A percentile compares a stretch with the other conserved stretches of the same genome.
These are phyloP conservation scores for Chaetomiaceae sp. DNA, from an alignment of 2,329 filamentous ascomycete species.

Conservation along the genomic window DNA sequence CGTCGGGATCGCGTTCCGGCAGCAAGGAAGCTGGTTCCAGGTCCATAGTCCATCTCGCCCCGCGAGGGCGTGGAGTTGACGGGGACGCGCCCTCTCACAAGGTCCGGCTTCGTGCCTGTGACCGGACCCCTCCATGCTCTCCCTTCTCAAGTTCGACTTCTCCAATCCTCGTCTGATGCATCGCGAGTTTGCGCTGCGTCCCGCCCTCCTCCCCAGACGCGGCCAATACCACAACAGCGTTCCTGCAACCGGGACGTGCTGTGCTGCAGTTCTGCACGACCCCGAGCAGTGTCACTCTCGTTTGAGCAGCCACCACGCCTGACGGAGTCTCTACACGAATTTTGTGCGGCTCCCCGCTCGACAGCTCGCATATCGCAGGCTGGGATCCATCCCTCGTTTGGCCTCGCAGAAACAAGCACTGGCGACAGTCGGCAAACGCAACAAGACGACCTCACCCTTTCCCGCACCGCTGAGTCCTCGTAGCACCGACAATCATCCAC, in stretches of 20 bases:
- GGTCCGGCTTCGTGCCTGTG: neutral
- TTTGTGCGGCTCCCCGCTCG: neutral
- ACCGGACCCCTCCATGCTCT: conserved; percentile 11
- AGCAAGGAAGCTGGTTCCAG: neutral
- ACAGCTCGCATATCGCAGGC: neutral
- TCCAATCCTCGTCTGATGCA: conserved; percentile 6
- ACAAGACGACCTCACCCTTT: neutral
- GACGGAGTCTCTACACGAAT: neutral
- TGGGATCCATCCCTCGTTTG: conserved; percentile 11
- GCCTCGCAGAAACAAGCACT: neutral
- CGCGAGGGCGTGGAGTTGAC: neutral
- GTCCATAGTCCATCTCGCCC: neutral
- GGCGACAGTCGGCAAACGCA: neutral
- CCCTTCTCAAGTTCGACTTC: neutral
- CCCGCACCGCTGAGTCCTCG: conserved; percentile 1
- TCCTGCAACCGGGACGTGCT: conserved; percentile 7
- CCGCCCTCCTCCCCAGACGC: conserved; percentile 14
- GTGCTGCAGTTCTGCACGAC: neutral
- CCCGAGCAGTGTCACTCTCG: neutral
- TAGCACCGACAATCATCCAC: conserved; percentile 5
- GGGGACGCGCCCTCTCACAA: conserved; percentile 7
- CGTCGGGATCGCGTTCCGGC: conserved; percentile 2
- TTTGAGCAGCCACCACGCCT: conserved; percentile 9
- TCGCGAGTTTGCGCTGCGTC: conserved; percentile 17
- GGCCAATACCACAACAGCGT: conserved; percentile 11